Evolutionary conservation across 169 alveolate genomes (phyloP).

Genomic region (Babesia bigemina): DNA sequence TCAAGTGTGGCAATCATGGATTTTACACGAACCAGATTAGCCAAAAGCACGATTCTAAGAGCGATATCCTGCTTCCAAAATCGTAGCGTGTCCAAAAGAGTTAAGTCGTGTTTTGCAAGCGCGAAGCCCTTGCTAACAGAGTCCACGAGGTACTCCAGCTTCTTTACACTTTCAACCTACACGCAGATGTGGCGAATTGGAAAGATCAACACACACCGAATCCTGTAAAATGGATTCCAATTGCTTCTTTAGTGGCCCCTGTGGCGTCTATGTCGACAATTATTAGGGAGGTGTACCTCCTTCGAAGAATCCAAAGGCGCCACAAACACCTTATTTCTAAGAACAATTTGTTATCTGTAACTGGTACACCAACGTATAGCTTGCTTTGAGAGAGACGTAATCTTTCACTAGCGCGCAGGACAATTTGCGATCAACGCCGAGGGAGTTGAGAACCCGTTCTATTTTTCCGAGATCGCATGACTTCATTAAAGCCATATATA

Average conservation of each 20-base stretch:
- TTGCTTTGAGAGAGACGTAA: constrained; percentile 4
- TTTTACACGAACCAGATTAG: constrained; percentile 30
- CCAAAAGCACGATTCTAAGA: constrained; percentile 48
- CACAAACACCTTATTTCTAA: background rate
- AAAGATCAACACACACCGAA: constrained; percentile 14
- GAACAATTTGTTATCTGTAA: no score
- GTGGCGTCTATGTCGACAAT: background rate
- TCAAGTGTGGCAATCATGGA: background rate
- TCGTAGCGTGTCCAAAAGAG: constrained; percentile 6
- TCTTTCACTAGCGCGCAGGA: constrained; percentile 50
- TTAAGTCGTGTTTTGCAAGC: background rate
- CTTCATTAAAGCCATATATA: constrained; percentile 2
- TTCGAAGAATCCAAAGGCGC: background rate
- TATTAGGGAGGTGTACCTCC: constrained; percentile 5
- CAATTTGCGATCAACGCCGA: constrained; percentile 40
- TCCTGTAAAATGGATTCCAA: constrained; percentile 41
- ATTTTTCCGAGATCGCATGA: background rate
- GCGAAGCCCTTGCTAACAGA: background rate
- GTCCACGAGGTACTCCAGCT: background rate
- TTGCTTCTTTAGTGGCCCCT: background rate
- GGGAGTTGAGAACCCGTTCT: constrained; percentile 27
- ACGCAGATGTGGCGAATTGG: background rate
- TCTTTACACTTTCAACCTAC: constrained; percentile 19
- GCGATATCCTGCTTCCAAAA: constrained; percentile 58
- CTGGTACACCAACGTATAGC: background rate